Evolutionary conservation across 2,329 filamentous ascomycete species (phyloP), one percentile per base, ranked within the genome.

Genomic region (Trichophaea hybrida): DNA sequence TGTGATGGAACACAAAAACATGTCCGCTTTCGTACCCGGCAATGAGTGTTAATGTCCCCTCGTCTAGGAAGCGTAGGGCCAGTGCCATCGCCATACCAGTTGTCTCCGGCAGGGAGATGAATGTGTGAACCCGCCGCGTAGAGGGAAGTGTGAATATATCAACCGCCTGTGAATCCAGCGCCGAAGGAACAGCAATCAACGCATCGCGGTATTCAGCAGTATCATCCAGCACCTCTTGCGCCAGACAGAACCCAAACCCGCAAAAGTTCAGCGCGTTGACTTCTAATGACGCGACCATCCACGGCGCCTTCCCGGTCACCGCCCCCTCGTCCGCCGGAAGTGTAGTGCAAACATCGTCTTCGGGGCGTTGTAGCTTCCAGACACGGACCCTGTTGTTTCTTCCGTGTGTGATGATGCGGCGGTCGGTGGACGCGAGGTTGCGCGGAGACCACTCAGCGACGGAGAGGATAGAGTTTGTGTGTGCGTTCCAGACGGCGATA

Each of bases 211-310:
- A 43, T 3, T 7, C 40, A 58, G 24, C 15, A 13, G 5, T 17
- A 5, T 46, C 43, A 24, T 17, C 49, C 52, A 57, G 38, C 69
- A 69, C 6, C 64, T 13, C 34, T 38, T 33, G n/a, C n/a, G n/a
- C n/a, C n/a, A n/a, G 17, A 31, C 38, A 55, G 15, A 61, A 75
- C 1, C 85, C 78, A 71, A 95, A 95, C 1, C 85, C 79, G 70
- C 93, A 98, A 70, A 97, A 98, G 70, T 97, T 98, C 74, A 97
- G 80, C 1, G 91, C 88, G 69, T 96, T 96, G 48, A 97, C 88
- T 4, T 86, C 77, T 4, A 98, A 74, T 3, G 86, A 79, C 72
- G 95, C 81, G 24, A 95, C 72, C n/a, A 96, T 75, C 88, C 88
- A 94, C 34, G 93, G 93, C 68, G 83, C 78, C 15, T 78, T 79